Evolutionary conservation across 805 yeast species (phyloP).

Genomic region (Wickerhamiella slavikovae): DNA sequence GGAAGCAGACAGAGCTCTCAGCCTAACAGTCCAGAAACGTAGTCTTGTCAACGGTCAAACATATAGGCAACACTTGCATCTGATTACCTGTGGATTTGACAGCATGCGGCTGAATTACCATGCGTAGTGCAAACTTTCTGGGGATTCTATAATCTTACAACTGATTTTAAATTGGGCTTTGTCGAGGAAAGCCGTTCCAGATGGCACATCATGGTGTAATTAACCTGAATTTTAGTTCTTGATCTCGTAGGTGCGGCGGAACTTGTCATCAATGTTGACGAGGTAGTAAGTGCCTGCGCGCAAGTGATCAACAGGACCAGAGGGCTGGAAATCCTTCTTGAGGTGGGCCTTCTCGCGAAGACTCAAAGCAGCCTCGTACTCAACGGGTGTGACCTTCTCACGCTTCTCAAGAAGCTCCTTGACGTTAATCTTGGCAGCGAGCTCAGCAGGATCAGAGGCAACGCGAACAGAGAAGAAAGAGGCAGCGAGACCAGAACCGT

Average conservation of each 20-base stretch:
- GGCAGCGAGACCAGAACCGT: constrained; percentile 96
- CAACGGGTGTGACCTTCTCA: constrained; percentile 45
- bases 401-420: constrained; percentile 49
- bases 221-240: constrained; percentile 4
- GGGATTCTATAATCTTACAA: too few relatives aligned
- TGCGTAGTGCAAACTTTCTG: too few relatives aligned
- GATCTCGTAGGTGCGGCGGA: constrained; percentile 58
- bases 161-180: too few relatives aligned
- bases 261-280: constrained; percentile 66
- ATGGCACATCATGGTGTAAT: too few relatives aligned
- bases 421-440: constrained; percentile 44
- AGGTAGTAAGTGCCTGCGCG: constrained; percentile 67
- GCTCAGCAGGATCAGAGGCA: constrained; percentile 50
- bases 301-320: constrained; percentile 55
- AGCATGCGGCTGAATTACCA: too few relatives aligned
- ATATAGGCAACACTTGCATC: too few relatives aligned
- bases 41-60: too few relatives aligned
- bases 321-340: constrained; percentile 59
- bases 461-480: constrained; percentile 65
- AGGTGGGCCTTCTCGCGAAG: constrained; percentile 81
- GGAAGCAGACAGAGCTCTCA: too few relatives aligned
- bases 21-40: too few relatives aligned
- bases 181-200: too few relatives aligned
- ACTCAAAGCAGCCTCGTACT: constrained; percentile 61
- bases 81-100: too few relatives aligned